Evolutionary conservation across 768 basidiomycete species (phyloP), one percentile per base, ranked within the genome.

Genomic region (Xerocomellus dryophilus): DNA sequence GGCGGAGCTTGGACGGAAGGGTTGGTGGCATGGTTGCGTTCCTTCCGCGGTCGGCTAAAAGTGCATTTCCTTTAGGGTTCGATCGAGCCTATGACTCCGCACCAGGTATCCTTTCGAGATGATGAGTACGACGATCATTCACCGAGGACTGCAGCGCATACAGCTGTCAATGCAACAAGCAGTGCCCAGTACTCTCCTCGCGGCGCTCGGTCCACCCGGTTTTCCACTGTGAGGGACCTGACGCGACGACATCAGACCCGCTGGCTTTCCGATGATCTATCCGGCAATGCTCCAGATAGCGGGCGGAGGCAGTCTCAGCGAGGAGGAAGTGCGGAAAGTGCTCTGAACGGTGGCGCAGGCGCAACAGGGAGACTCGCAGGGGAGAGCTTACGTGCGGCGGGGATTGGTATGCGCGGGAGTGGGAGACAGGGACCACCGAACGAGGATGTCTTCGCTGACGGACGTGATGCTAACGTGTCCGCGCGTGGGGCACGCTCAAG

Each of bases 301-400:
- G 86, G 84, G 27, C 71, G 80, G 25, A 71, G 79, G 40, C 88
- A 88, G 63, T 76, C 76, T 29, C 66, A 78, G 15, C 74, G 88
- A 34, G 80, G 79, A 0, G 88, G 88, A 5, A 89, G 86, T 64
- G 85, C 82, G 3, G 90, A 90, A 71, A 87, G 81, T 63, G 75
- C 82, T 8, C 65, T 86, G 25, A 71, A 71, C 51, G 76, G 69
- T 44, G 71, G 65, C 8, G 72, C 77, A 11, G 72, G 71, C 25
- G 77, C 66, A 35, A 73, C 71, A 15, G 77, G 81, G 11, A 70
- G 86, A 53, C 67, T 91, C 14, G 67, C 88, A 9, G 81, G 85
- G 4, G 86, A 90, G 66, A 83, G 82, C 15, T 63, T 91, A 53
- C 77, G 84, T 44, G 86, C 88, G 0, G 87, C 88, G 0, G 90